Conservation (phyloP, 116 monocot species). For the Iris pallida region DNA sequence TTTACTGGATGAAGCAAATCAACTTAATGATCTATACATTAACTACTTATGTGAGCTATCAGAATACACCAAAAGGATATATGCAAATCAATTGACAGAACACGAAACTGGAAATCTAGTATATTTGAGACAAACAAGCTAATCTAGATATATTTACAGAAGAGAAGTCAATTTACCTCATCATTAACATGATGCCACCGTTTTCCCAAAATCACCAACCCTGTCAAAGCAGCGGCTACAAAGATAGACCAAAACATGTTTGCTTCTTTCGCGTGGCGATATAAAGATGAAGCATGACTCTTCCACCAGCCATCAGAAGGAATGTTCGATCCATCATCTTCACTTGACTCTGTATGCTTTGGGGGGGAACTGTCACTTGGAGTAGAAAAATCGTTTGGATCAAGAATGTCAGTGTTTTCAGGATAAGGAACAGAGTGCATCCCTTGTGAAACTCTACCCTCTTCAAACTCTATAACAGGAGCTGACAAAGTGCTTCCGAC, state of each 20-base stretch:
- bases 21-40: background rate
- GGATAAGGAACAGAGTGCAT: conserved; percentile 1
- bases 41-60: too few relatives aligned
- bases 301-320: conserved; percentile 33
- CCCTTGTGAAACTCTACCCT: conserved; percentile 3
- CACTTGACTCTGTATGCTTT: conserved; percentile 9
- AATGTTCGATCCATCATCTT: conserved; percentile 14
- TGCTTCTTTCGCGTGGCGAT: conserved; percentile 39
- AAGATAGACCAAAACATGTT: conserved; percentile 48
- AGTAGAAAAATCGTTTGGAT: conserved; percentile 1
- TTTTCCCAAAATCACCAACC: conserved; percentile 38
- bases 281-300: conserved; percentile 29
- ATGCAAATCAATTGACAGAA: background rate
- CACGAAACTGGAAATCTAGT: background rate
- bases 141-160: background rate
- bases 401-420: background rate
- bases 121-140: background rate
- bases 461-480: conserved; percentile 8
- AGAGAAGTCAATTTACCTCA: conserved; percentile 19
- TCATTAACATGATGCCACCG: conserved; percentile 31
- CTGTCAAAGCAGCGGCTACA: conserved; percentile 39
- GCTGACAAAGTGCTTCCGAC: background rate
- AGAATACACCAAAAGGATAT: too few relatives aligned
- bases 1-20: too few relatives aligned
- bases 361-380: conserved; percentile 13